A percentile compares a stretch with the other conserved stretches of the same genome.
phyloP scores from a whole-genome alignment of 2,329 filamentous ascomycete species.

The Geosmithia morbida region DNA sequence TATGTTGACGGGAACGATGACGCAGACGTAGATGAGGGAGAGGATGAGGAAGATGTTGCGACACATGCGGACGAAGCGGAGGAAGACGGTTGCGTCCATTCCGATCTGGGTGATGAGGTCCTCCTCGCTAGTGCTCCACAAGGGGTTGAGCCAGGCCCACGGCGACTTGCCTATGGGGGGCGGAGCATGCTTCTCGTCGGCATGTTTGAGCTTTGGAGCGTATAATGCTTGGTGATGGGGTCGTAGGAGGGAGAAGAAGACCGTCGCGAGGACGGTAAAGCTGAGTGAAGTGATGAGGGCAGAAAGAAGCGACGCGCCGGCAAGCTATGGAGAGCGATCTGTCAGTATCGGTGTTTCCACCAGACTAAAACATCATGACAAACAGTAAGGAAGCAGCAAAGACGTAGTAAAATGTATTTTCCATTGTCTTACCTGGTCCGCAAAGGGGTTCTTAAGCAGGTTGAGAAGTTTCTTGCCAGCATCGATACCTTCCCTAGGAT shows the following conservation, averaged over 20 bases:
- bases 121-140: constrained; percentile 65
- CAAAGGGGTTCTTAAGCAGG: constrained; percentile 35
- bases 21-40: constrained; percentile 55
- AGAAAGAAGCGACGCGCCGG: constrained; percentile 48
- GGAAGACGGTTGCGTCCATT: constrained; percentile 80
- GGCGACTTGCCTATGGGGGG: constrained; percentile 76
- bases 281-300: constrained; percentile 70
- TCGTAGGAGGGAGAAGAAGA: constrained; percentile 77
- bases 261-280: constrained; percentile 56
- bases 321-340: constrained; percentile 9
- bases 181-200: constrained; percentile 78
- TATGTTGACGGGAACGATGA: constrained; percentile 73
- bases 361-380: background rate
- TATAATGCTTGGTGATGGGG: constrained; percentile 90
- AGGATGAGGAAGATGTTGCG: constrained; percentile 75
- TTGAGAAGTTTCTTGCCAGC: constrained; percentile 28
- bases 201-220: constrained; percentile 84
- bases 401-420: background rate
- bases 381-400: too few relatives aligned
- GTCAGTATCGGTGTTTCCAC: background rate
- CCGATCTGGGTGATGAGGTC: constrained; percentile 71
- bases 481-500: constrained; percentile 8
- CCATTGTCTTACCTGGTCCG: constrained; percentile 21
- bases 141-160: constrained; percentile 72
- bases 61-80: constrained; percentile 82